These are phyloP conservation scores for Senna tora DNA, from an alignment of 306 rosid species.

Conservation along the genomic window DNA sequence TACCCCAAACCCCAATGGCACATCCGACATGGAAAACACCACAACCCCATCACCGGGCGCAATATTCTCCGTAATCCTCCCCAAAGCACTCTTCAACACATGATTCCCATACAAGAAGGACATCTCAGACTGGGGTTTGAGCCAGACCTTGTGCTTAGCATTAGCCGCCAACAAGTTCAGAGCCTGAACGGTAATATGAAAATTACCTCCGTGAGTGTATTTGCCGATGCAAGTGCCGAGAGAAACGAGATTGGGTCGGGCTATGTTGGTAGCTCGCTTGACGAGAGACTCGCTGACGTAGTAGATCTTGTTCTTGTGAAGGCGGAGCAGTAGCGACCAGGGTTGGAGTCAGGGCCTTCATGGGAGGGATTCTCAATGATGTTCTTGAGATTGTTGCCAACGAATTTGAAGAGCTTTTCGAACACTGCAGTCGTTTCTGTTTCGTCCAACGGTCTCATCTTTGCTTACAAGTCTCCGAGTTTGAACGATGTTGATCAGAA, in stretches of 20 bases:
- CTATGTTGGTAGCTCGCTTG: constrained; percentile 82
- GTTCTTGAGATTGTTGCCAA: constrained; percentile 85
- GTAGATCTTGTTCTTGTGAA: constrained; percentile 77
- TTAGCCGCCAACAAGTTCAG: constrained; percentile 65
- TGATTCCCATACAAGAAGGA: constrained; percentile 81
- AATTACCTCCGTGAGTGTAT: constrained; percentile 83
- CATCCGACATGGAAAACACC: constrained; percentile 88
- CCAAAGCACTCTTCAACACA: constrained; percentile 84
- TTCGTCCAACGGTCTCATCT: constrained; percentile 89
- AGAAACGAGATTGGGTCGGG: constrained; percentile 65
- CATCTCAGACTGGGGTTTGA: constrained; percentile 90
- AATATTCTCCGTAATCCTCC: constrained; percentile 81
- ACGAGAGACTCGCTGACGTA: constrained; percentile 80
- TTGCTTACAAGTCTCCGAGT: neutral
- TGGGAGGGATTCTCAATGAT: constrained; percentile 83
- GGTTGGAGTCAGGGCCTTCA: constrained; percentile 75
- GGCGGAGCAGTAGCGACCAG: constrained; percentile 92
- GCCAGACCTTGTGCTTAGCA: constrained; percentile 94
- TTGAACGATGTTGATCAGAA: no score
- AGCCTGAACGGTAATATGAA: constrained; percentile 79
- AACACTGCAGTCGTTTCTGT: constrained; percentile 74
- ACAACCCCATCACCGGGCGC: constrained; percentile 83
- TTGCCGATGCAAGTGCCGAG: constrained; percentile 88
- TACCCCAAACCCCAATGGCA: constrained; percentile 85
- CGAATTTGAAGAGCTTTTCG: constrained; percentile 87